Conservation (phyloP, 305 asterid species). For the Solanum hybrid region DNA sequence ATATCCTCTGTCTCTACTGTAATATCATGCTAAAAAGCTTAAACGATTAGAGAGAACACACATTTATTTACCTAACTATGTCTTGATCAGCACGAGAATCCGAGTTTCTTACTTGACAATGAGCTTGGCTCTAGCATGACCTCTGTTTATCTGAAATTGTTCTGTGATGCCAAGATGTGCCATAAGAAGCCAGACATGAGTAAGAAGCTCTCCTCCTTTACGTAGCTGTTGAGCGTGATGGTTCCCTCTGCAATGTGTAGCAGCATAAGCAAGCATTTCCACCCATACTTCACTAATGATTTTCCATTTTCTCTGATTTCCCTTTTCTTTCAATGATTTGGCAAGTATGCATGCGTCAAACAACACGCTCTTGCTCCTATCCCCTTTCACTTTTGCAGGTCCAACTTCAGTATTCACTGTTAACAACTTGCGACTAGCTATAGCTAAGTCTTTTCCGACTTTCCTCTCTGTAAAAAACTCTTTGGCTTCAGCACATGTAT, state of each 20-base stretch:
- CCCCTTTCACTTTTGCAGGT: constrained; percentile 41
- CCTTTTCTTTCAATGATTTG: constrained; percentile 1
- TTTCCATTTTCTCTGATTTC: constrained; percentile 14
- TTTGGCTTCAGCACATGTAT: constrained; percentile 37
- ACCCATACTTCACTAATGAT: constrained; percentile 30
- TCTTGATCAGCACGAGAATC: not conserved
- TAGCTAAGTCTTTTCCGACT: not conserved
- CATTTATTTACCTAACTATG: not conserved
- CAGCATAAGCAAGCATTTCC: constrained; percentile 37
- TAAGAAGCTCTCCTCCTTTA: constrained; percentile 46
- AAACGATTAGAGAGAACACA: not conserved
- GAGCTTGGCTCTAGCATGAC: constrained; percentile 46
- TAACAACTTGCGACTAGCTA: constrained; percentile 18
- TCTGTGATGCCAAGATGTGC: constrained; percentile 50
- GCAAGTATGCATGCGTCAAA: constrained; percentile 41
- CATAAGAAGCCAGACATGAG: constrained; percentile 57
- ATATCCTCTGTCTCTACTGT: not conserved
- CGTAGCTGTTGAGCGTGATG: constrained; percentile 52
- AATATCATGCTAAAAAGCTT: not conserved
- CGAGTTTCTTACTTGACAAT: constrained; percentile 13
- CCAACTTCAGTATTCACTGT: constrained; percentile 27
- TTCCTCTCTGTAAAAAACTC: constrained; percentile 25
- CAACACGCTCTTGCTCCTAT: constrained; percentile 46
- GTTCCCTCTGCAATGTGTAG: constrained; percentile 34
- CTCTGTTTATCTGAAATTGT: constrained; percentile 37